Base-by-base conservation (phyloP, 2,329 filamentous ascomycete species). In the Epichloe typhina region DNA sequence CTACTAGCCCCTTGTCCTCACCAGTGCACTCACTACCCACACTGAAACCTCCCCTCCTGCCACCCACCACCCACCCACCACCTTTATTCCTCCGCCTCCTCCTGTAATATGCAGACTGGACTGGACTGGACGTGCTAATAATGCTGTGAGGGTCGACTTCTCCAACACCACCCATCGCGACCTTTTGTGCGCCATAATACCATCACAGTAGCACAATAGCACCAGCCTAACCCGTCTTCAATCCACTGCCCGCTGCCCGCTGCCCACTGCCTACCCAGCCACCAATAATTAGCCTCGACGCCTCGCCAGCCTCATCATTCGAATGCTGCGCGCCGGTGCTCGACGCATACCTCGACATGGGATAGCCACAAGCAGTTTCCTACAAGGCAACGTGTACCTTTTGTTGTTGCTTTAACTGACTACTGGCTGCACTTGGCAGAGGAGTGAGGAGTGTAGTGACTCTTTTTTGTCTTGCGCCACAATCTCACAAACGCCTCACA, bases 321-420 rank as follows among this genome's bases (percentile, higher is more conserved):
- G 46, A 39, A 44, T 44, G 50, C 46, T 35, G 46, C 33, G 31
- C 40, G 36, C 42, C 35, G 42, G 13, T 33, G 19, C 48, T 35
- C 41, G 48, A 39, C 33, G 41, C 41, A 38, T 39, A 38, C 46
- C 40, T 51, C 50, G 50, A 48, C 31, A 33, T 45, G 46, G 19
- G 33, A 44, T 45, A 36, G 38, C n/a, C 19, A 40, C 17, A 23
- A 37, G 26, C 49, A 42, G 37, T 33, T 43, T 40, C 38, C 38
- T 31, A 47, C 17, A 45, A 42, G 48, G 41, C 41, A 33, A 39
- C 46, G 17, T 47, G 26, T 43, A 35, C 40, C 15, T 8, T 35
- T 8, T 6, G 15, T 3, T 17, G 19, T 5, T n/a, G n/a, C n/a
- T 17, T 49, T 8, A 31, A 37, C 17, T 31, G 21, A 26, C 39